Evolutionary conservation across 148 eudicot species (phyloP).

Genomic region (Persicaria maculosa): DNA sequence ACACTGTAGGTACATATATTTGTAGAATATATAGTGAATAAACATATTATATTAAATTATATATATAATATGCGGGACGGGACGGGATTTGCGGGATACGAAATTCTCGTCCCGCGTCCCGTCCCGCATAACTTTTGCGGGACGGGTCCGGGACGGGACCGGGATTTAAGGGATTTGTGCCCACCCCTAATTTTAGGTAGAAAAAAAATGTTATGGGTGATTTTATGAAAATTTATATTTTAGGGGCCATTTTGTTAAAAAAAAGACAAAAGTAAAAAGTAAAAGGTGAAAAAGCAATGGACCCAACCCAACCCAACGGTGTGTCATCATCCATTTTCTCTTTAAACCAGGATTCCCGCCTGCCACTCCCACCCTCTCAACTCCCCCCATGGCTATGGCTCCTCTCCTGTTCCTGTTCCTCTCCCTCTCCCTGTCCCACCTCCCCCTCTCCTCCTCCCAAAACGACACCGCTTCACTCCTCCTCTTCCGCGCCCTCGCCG

Average conservation of each 20-base stretch:
- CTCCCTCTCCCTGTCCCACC: conserved; percentile 17
- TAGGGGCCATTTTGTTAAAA: neutral
- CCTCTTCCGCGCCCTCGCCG: conserved; percentile 61
- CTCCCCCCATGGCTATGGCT: neutral
- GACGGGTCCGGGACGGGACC: no score
- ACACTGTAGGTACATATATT: no score
- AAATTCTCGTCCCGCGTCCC: no score
- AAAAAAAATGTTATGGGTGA: no score
- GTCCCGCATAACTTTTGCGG: no score
- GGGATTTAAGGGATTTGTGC: no score
- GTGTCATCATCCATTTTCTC: conserved; percentile 5
- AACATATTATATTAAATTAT: no score
- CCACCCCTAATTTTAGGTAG: no score
- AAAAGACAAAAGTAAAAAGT: neutral
- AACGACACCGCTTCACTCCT: conserved; percentile 69
- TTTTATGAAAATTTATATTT: no score
- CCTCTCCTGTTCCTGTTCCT: conserved; percentile 16
- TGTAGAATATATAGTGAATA: no score
- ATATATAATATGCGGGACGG: no score
- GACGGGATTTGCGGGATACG: no score
- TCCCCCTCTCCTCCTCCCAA: conserved; percentile 20
- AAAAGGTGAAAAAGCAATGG: neutral
- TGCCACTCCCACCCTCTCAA: neutral
- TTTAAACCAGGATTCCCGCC: conserved; percentile 11
- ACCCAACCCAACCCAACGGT: neutral